phyloP scores from a whole-genome alignment of 225 moss, liverwort and hornwort species.

The Takakia lepidozioides region DNA sequence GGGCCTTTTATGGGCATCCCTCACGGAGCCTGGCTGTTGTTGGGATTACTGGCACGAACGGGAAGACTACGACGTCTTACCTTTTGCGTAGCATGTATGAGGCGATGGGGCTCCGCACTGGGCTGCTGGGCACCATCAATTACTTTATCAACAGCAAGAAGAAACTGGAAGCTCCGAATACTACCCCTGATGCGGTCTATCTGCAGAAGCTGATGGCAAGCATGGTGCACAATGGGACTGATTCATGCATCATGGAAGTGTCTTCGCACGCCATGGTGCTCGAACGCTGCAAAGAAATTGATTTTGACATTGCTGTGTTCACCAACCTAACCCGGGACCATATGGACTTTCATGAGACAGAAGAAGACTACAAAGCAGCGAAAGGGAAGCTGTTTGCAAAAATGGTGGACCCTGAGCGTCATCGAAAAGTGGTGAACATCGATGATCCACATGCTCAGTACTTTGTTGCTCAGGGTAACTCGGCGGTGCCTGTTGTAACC shows the following conservation, averaged over 20 bases:
- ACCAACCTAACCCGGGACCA: conserved; percentile 91
- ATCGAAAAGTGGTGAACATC: conserved; percentile 83
- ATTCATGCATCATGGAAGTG: conserved; percentile 90
- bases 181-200: conserved; percentile 79
- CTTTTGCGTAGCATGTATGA: conserved; percentile 85
- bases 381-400: conserved; percentile 93
- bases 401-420: conserved; percentile 87
- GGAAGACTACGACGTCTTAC: conserved; percentile 87
- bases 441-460: conserved; percentile 72
- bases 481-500: conserved; percentile 75
- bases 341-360: conserved; percentile 80
- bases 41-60: conserved; percentile 93
- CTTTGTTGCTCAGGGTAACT: conserved; percentile 63
- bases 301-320: conserved; percentile 92
- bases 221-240: conserved; percentile 78
- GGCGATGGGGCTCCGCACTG: conserved; percentile 71
- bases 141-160: conserved; percentile 68
- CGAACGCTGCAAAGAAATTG: conserved; percentile 81
- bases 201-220: conserved; percentile 90
- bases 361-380: conserved; percentile 70
- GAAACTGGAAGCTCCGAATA: conserved; percentile 69
- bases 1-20: conserved; percentile 84
- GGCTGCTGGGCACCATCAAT: conserved; percentile 82
- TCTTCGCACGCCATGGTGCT: conserved; percentile 84
- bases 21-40: conserved; percentile 73